phyloP scores from a whole-genome alignment of 2,329 filamentous ascomycete genomes.

The Aspergillus awamori region DNA sequence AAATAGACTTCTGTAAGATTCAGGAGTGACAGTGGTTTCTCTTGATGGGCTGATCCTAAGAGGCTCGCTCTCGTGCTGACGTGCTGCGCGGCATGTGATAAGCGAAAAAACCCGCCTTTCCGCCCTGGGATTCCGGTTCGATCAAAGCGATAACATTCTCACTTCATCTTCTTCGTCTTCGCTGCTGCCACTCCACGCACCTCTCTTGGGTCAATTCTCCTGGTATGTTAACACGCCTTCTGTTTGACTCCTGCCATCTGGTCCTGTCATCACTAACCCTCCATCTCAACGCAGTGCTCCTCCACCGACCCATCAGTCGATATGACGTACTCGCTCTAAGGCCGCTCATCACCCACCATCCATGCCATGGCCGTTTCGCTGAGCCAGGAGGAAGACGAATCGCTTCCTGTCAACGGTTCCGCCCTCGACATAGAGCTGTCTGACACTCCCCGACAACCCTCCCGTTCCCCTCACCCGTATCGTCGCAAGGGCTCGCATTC shows the following conservation, averaged over 20 bases:
- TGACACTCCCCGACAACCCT: constrained; percentile 52
- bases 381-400: constrained; percentile 34
- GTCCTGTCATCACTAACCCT: not conserved
- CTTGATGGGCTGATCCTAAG: not conserved
- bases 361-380: constrained; percentile 39
- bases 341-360: constrained; percentile 14
- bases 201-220: not conserved
- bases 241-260: not conserved
- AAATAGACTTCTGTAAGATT: no score
- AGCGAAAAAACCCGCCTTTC: constrained; percentile 23
- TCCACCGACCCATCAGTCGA: constrained; percentile 17
- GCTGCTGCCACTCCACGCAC: not conserved
- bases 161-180: not conserved
- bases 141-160: constrained; percentile 17
- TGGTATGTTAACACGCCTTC: not conserved
- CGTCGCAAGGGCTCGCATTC: constrained; percentile 62
- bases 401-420: constrained; percentile 25
- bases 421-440: constrained; percentile 22
- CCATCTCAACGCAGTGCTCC: not conserved
- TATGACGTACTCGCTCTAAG: constrained; percentile 35
- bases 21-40: not conserved
- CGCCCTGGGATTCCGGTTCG: constrained; percentile 9
- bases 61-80: not conserved
- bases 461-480: constrained; percentile 70
- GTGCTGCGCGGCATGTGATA: constrained; percentile 23